Evolutionary conservation across 768 basidiomycete species (phyloP), one percentile per base, ranked within the genome.

Genomic region (Aureoboletus auriporus): DNA sequence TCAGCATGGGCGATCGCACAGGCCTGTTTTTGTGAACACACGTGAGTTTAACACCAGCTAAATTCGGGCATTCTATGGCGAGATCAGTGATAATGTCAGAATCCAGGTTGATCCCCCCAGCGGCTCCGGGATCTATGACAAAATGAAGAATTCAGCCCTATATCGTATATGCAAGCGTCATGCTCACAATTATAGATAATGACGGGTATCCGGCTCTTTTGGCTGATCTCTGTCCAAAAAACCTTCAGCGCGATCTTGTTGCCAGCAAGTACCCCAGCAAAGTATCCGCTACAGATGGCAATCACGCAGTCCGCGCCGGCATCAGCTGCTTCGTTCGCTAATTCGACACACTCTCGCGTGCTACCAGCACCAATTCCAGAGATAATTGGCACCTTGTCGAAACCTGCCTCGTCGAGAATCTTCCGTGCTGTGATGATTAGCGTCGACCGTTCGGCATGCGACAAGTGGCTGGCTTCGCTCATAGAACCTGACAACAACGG

Each of bases 1-100:
- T 56, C 13, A 63, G 41, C 26, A 30, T 20, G 8, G 37, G 39
- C 23, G 33, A 27, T n/a, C 8, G 28, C 13, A n/a, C 11, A 23
- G n/a, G 27, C 13, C 13, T 5, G 13, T 39, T 42, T 7, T 30
- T 12, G 29, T 45, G 20, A 40, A 76, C 86, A 38, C 68, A 89
- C 82, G 93, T 95, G 50, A 95, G 78, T 69, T 97, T 97, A 53
- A 93, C 84, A 17, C 93, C 93, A 55, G 75, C 81, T 34, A 89
- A 73, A 65, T 94, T 94, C 44, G 86, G 77, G 56, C 81, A 86
- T 54, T 84, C 81, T 27, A 63, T 64, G 12, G 91, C 93, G 39
- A 96, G 76, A 55, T 91, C 86, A 6, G 77, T 77, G 61, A 97
- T 87, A 31, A 91, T 66, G 65, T 93, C 89, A 12, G 92, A 93